Base-by-base conservation (phyloP, 176 grass and related monocot species). In the Aegilops bicornis region DNA sequence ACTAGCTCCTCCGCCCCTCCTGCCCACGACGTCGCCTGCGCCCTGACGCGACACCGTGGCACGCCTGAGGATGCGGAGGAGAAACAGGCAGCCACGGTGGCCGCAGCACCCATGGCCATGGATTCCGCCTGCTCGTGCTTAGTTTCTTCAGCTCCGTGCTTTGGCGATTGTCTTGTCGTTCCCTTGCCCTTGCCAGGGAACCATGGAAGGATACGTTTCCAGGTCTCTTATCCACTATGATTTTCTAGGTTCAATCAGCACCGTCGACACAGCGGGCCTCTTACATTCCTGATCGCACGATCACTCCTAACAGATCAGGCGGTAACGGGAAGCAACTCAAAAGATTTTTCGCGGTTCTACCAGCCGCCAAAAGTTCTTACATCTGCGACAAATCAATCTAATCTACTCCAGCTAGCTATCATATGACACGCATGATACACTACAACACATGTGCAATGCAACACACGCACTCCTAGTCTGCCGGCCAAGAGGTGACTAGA, bases 1-100 rank as follows among this genome's bases (percentile, higher is more conserved):
- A 99, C 69, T 66, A 99, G 89, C 56, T 86, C 90, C 77, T 90
- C 56, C 1, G 74, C 84, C 12, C 78, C 72, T 10, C 86, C 82
- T 2, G 82, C 77, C 90, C 89, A 88, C 39, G 86, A 81, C 64
- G 67, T 62, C 69, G 88, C 87, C 31, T 91, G 86, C 31, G 54
- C 86, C 77, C 78, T 77, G 29, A 91, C 19, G 72, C 84, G 30
- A 33, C 27, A 42, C 23, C 85, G 81, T 16, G 80, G 4, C 4
- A 35, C 9, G 73, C 71, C n/a, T 23, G 86, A 33, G 24, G 76
- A 83, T 20, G 50, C 70, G 24, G 68, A 33, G 10, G 48, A 17
- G 45, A 60, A 76, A 47, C 77, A 77, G 9, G 63, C 10, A 31
- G 79, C 36, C 13, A 63, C 68, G n/a, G 70, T 58, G 68, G 76